These are phyloP conservation scores for Blastobotrys terrestris DNA, from an alignment of 805 yeast genomes.

Conservation along the genomic window DNA sequence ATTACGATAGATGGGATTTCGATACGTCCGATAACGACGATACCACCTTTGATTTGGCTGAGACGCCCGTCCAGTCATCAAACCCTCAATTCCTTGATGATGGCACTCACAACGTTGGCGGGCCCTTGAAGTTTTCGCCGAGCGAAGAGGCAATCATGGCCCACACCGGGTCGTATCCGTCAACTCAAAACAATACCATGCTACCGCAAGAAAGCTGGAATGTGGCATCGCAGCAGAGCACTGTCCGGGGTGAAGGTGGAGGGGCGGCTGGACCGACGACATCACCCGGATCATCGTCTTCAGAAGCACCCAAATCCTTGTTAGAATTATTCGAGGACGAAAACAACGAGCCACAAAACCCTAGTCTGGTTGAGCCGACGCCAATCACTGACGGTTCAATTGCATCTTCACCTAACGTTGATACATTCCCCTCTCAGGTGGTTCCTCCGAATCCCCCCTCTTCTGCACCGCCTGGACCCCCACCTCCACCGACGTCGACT, in stretches of 20 bases:
- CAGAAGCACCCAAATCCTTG: constrained; percentile 66
- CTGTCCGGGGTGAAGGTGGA: background rate
- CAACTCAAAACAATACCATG: background rate
- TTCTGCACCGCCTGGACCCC: constrained; percentile 4
- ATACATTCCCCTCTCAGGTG: constrained; percentile 28
- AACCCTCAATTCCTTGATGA: background rate
- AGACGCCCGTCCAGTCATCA: background rate
- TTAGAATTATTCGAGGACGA: constrained; percentile 61
- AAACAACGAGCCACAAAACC: constrained; percentile 32
- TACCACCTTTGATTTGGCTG: constrained; percentile 2
- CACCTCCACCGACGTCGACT: constrained; percentile 18
- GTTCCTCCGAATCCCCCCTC: background rate
- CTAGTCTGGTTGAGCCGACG: no score
- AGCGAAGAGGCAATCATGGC: background rate
- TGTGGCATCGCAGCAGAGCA: constrained; percentile 1
- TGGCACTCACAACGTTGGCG: background rate
- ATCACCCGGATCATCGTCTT: constrained; percentile 3
- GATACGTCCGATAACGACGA: constrained; percentile 42
- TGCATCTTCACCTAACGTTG: background rate
- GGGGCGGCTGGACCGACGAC: no score
- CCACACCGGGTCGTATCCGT: background rate
- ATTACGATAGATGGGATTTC: constrained; percentile 66
- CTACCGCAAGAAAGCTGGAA: background rate
- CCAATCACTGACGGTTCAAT: no score
- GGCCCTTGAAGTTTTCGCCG: background rate